phyloP scores from a whole-genome alignment of 2,329 filamentous ascomycete species.

The Didymellaceae sp. region DNA sequence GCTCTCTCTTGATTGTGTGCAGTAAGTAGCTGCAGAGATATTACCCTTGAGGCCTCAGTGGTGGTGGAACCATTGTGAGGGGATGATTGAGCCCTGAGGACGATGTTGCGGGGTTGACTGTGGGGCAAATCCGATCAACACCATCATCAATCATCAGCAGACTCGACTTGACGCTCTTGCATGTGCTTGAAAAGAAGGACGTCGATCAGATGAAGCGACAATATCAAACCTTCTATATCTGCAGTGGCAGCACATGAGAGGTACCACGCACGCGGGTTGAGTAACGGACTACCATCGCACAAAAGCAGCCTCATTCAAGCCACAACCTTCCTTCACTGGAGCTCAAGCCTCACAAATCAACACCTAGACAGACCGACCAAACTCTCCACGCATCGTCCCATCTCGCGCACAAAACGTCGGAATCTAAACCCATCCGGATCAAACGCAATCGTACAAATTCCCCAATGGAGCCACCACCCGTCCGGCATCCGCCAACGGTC shows the following conservation, averaged over 20 bases:
- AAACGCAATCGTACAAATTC: conserved; percentile 14
- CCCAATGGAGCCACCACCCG: conserved; percentile 3
- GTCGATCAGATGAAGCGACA: background rate
- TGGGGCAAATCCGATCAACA: conserved; percentile 6
- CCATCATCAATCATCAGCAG: background rate
- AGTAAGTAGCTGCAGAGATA: too few species aligned
- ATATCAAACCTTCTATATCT: too few species aligned
- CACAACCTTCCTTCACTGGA: too few species aligned
- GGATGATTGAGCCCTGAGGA: background rate
- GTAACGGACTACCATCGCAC: too few species aligned
- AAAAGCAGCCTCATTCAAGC: too few species aligned
- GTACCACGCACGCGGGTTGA: too few species aligned
- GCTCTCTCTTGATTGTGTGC: too few species aligned
- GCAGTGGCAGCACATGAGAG: too few species aligned
- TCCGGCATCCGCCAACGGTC: background rate
- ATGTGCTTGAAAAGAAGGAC: background rate
- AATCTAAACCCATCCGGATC: background rate
- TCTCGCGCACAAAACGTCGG: too few species aligned
- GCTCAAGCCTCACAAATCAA: too few species aligned
- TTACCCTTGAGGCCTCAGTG: background rate
- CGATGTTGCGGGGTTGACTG: conserved; percentile 9
- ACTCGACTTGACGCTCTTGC: background rate
- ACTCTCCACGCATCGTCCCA: too few species aligned
- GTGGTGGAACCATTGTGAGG: conserved; percentile 5
- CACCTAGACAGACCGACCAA: too few species aligned